Base-by-base conservation (phyloP, 2,329 filamentous ascomycete species). In the Fusarium palustre region DNA sequence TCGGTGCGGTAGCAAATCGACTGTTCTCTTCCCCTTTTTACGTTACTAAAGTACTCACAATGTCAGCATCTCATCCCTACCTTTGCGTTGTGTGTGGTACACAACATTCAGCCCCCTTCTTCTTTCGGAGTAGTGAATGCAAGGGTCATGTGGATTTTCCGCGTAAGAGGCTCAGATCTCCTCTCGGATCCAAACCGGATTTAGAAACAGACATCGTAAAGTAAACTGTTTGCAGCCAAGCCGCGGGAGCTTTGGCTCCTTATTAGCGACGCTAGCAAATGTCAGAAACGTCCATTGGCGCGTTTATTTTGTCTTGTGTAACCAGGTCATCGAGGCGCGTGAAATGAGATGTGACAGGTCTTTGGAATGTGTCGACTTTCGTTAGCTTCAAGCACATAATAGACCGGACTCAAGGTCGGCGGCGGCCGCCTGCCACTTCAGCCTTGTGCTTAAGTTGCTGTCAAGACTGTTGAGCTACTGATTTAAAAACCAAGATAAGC, bases 201-300 rank as follows among this genome's bases (percentile, higher is more conserved):
- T 25, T 7, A 50, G 25, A 28, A 22, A 41, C n/a, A 18, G 25
- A 34, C 10, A 53, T 52, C 24, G 33, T 52, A 50, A 50, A 39
- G 18, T 50, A 39, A 43, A 50, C 33, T 49, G 46, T 18, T 59
- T 41, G 62, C 61, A 47, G 52, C 24, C 48, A 52, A 55, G 48
- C 7, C 6, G 7, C 33, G 25, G 46, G 24, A 49, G 34, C 15
- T 33, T 49, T 18, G 12, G 18, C 47, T 20, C 18, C 20, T 4
- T 5, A 5, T 13, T 12, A 5, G 11, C 38, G 12, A 22, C 7
- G 9, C 24, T 42, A 50, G 15, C 4, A 24, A 45, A 38, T 36
- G 30, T 55, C 38, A 54, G 13, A 33, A 49, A 50, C 33, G 28
- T 30, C 13, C 9, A 9, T 11, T 28, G 42, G 38, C 5, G 42